phyloP scores from a whole-genome alignment of 1,284 basidiomycete species.

The Puccinia hordei region DNA sequence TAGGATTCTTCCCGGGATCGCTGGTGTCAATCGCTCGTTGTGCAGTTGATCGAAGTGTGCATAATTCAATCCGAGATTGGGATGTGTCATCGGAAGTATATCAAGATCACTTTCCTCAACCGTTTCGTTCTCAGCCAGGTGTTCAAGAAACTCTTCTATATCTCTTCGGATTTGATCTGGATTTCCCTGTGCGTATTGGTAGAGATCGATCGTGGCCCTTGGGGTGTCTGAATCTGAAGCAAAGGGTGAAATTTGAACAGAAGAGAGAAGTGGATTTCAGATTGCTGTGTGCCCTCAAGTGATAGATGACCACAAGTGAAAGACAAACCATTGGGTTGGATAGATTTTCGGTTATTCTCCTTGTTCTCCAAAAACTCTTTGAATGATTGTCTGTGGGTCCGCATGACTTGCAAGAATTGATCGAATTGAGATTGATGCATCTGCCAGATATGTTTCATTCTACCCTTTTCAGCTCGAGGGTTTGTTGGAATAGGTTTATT shows the following conservation, averaged over 20 bases:
- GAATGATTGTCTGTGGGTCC: slow-evolving; percentile 16
- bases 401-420: slow-evolving; percentile 36
- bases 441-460: slow-evolving; percentile 50
- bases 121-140: slow-evolving; percentile 6
- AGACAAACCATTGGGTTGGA: neutral
- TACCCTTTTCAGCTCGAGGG: slow-evolving; percentile 23
- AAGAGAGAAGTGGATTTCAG: neutral
- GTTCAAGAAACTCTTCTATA: slow-evolving; percentile 46
- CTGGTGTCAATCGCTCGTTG: slow-evolving; percentile 42
- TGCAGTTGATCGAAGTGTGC: slow-evolving; percentile 49
- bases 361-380: slow-evolving; percentile 43
- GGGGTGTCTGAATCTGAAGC: neutral
- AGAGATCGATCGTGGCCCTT: slow-evolving; percentile 14
- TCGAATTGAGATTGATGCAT: slow-evolving; percentile 49
- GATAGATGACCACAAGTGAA: neutral
- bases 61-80: slow-evolving; percentile 48
- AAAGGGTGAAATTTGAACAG: neutral
- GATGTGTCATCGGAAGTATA: slow-evolving; percentile 47
- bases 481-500: neutral
- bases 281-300: neutral
- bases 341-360: slow-evolving; percentile 17
- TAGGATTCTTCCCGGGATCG: slow-evolving; percentile 45
- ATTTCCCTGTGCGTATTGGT: slow-evolving; percentile 47
- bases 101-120: slow-evolving; percentile 18
- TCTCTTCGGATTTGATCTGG: slow-evolving; percentile 48